Evolutionary conservation across 2,329 filamentous ascomycete species (phyloP), one percentile per base, ranked within the genome.

Genomic region (Arthrinium puccinioides): DNA sequence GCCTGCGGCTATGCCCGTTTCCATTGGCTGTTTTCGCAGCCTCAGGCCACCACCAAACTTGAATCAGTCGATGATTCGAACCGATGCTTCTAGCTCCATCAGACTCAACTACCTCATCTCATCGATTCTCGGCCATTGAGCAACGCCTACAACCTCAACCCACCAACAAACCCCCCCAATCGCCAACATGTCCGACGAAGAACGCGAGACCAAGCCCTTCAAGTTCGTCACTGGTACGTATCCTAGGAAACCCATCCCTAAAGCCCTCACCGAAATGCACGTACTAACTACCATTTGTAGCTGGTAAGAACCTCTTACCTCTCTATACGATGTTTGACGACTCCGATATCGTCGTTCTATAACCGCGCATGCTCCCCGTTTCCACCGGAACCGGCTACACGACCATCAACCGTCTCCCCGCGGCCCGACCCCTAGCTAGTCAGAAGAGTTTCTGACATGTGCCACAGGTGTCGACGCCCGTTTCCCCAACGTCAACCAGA

Each of bases 201-300:
- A 94, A 67, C 75, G 76, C 67, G 74, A 76, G 54, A 96, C 89
- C 72, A 98, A 96, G 82, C 94, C 94, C 69, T 98, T 98, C 84
- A 98, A 98, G 85, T 97, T 97, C 74, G 92, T 97, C 62, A 97
- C 90, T 73, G 90, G 89, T 95, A 79, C 67, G 87, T 66, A 38
- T 42, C 32, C 36, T 31, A 29, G 15, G 13, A 18, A 25, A n/a
- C 31, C 24, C 29, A 21, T 18, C 31, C 32, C 49, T 59, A 60
- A 58, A 59, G 58, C 55, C 58, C 59, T 57, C 57, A 54, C 44
- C 35, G 30, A 57, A 58, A 59, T 57, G 41, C 14, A 11, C 21
- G 11, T 48, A 49, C 56, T 59, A 57, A 38, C 25, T 25, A n/a
- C 29, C 18, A 20, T 30, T 24, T 30, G 21, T 33, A 42, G 40